Conservation (phyloP, 1,139 yeast species). For the Geotrichum klebahnii region DNA sequence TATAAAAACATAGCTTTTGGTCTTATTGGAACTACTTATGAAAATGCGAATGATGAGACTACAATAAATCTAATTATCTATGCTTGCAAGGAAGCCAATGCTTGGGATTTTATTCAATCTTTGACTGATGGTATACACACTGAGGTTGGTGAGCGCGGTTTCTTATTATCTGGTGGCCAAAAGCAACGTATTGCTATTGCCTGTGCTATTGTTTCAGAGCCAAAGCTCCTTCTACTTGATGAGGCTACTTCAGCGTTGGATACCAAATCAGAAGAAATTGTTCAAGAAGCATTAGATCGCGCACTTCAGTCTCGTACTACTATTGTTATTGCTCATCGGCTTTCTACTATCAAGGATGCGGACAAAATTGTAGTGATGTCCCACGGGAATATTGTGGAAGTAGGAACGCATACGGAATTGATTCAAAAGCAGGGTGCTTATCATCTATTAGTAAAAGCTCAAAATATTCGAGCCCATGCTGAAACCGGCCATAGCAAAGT, state of each 20-base stretch:
- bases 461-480: constrained; percentile 28
- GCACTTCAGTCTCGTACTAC: constrained; percentile 66
- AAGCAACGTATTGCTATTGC: constrained; percentile 88
- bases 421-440: constrained; percentile 38
- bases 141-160: constrained; percentile 53
- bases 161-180: constrained; percentile 73
- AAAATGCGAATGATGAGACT: constrained; percentile 40
- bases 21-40: constrained; percentile 50
- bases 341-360: constrained; percentile 63
- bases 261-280: constrained; percentile 57
- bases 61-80: constrained; percentile 37
- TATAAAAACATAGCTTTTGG: constrained; percentile 79
- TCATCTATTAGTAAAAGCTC: constrained; percentile 40
- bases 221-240: constrained; percentile 59
- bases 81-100: constrained; percentile 43
- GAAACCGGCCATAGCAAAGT: constrained; percentile 2
- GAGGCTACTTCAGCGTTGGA: constrained; percentile 79
- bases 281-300: constrained; percentile 52
- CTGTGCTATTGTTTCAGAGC: constrained; percentile 65
- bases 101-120: constrained; percentile 42
- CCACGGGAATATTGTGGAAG: constrained; percentile 42
- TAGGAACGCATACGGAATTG: constrained; percentile 43
- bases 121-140: constrained; percentile 49
- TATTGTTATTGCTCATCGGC: constrained; percentile 73
- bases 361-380: constrained; percentile 46